Evolutionary conservation across 306 rosid species (phyloP).

Genomic region (Lotus japonicus): DNA sequence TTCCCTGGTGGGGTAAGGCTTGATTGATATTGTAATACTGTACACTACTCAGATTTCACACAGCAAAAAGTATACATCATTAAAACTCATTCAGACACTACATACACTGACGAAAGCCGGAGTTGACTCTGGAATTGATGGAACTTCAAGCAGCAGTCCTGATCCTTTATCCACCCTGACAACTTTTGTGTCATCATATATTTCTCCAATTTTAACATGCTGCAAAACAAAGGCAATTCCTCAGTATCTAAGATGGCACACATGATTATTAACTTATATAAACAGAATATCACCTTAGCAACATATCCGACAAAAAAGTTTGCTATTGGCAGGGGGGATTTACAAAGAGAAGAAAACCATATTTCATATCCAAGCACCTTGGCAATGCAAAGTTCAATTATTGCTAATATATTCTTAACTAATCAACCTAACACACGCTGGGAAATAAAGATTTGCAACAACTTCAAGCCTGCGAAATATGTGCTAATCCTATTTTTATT

Average conservation of each 20-base stretch:
- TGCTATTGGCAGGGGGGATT: neutral
- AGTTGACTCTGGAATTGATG: conserved; percentile 60
- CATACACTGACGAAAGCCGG: conserved; percentile 83
- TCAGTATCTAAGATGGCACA: conserved; percentile 13
- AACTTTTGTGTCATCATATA: conserved; percentile 72
- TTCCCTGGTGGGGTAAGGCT: neutral
- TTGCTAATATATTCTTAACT: neutral
- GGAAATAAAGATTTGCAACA: neutral
- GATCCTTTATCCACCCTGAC: conserved; percentile 74
- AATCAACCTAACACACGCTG: neutral
- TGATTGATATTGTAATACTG: neutral
- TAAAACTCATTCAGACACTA: conserved; percentile 10
- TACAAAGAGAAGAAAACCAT: neutral
- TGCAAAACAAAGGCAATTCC: conserved; percentile 28
- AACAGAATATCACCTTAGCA: neutral
- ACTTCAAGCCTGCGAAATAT: neutral
- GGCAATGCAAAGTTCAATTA: neutral
- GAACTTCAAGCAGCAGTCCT: conserved; percentile 82
- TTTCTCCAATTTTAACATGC: conserved; percentile 80
- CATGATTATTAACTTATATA: neutral
- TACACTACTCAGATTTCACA: conserved; percentile 12
- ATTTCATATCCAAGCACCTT: neutral
- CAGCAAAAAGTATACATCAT: neutral
- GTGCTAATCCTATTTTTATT: neutral
- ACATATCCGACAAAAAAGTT: neutral